Evolutionary conservation across 108 stramenopile species (phyloP), one percentile per base, ranked within the genome.

Genomic region (Chaetoceros tenuissimus): DNA sequence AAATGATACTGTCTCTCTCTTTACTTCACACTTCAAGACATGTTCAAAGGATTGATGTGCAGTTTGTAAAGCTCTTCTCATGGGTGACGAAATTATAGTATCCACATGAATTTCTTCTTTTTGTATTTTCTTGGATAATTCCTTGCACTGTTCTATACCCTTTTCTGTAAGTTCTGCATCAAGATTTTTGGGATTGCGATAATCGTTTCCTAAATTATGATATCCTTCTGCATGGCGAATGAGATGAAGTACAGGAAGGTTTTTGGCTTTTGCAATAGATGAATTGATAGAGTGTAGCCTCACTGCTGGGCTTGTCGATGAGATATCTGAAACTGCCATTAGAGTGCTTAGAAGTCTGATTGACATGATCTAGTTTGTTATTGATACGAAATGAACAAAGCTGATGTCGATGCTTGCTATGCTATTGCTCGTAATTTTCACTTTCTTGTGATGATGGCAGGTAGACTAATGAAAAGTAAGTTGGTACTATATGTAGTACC

Each of bases 181-280:
- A 23, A 47, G 46, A 53, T 69, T 59, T 17, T 51, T 21, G 0
- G 72, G 72, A 7, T 21, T 49, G 5, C 34, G 5, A 40, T 40
- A 40, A 19, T 48, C 28, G 18, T 73, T 73, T 3, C 55, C 58
- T 18, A 73, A 22, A 26, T 73, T 73, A 53, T 73, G 72, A 23
- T 58, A 69, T 1, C 72, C 72, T 28, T 73, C 63, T 13, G 72
- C 72, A 40, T 73, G 72, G n/a, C 72, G 68, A 19, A 73, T 45
- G 16, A 73, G 72, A 43, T 73, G 72, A 2, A 73, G 34, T 26
- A 69, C 64, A 31, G 66, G 69, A 2, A 68, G 49, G 24, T 67
- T 69, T 0, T 62, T 16, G 27, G 71, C 67, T 40, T 17, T 19
- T 23, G 62, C 19, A 2, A 25, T 21, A 22, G 48, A 24, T n/a